Conservation (phyloP, 331 rosid genomes). For the Phaseolus coccineus region DNA sequence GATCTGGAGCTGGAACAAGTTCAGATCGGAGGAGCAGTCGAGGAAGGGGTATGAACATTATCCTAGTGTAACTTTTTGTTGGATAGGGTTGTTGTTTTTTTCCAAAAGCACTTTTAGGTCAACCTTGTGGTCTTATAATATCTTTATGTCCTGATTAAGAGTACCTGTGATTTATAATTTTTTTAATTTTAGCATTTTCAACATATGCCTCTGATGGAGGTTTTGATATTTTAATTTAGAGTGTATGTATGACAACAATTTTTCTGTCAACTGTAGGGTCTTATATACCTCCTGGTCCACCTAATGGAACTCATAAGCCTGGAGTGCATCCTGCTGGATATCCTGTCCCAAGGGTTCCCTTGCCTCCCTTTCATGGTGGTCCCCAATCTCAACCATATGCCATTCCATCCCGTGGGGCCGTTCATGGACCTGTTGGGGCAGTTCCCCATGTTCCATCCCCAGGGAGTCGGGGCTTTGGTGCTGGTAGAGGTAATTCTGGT, state of each 20-base stretch:
- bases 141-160: background rate
- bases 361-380: constrained; percentile 84
- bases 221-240: constrained; percentile 33
- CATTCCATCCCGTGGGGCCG: constrained; percentile 96
- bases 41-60: constrained; percentile 81
- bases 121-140: background rate
- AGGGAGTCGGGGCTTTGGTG: constrained; percentile 95
- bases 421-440: constrained; percentile 99
- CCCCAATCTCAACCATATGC: constrained; percentile 98
- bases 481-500: constrained; percentile 87
- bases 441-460: constrained; percentile 97
- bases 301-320: constrained; percentile 92
- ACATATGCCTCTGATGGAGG: background rate
- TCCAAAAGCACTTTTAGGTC: background rate
- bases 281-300: constrained; percentile 84
- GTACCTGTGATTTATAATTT: background rate
- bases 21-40: constrained; percentile 81
- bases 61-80: background rate
- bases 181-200: constrained; percentile 11
- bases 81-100: background rate
- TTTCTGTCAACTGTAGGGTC: constrained; percentile 65
- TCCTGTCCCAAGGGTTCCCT: constrained; percentile 87
- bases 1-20: constrained; percentile 62
- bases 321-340: constrained; percentile 90
- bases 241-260: background rate